Evolutionary conservation across 2,329 filamentous ascomycete genomes (phyloP).

Genomic region (Didymellaceae sp.): DNA sequence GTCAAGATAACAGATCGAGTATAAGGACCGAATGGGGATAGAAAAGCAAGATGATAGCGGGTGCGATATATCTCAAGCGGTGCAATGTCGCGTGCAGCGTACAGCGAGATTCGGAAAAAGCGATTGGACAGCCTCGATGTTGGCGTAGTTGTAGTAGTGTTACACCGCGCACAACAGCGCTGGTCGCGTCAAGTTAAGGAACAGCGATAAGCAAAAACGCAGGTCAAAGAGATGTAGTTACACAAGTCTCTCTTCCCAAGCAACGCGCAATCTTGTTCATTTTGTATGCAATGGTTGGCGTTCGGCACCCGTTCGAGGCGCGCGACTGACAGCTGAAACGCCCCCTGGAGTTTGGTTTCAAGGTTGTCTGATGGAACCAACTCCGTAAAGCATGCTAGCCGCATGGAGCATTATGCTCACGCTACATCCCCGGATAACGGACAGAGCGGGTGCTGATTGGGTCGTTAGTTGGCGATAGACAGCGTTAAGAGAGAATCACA

Average conservation of each 20-base stretch:
- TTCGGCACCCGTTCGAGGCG: conserved; percentile 17
- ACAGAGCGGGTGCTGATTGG: conserved; percentile 4
- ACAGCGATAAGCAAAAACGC: conserved; percentile 6
- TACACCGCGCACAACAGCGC: conserved; percentile 10
- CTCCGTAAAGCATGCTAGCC: conserved; percentile 8
- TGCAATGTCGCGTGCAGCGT: conserved; percentile 18
- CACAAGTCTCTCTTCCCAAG: conserved; percentile 6
- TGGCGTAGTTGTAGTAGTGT: conserved; percentile 10
- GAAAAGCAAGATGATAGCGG: conserved; percentile 6
- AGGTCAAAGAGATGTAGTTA: conserved; percentile 4
- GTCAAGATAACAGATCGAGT: not conserved
- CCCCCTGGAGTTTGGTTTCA: conserved; percentile 14
- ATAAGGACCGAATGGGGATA: not conserved
- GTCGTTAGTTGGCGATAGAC: not conserved
- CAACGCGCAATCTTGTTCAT: conserved; percentile 11
- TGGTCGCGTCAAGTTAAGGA: conserved; percentile 10
- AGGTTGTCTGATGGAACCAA: conserved; percentile 11
- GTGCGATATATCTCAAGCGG: conserved; percentile 8
- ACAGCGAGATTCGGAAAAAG: conserved; percentile 10
- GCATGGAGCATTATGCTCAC: conserved; percentile 6
- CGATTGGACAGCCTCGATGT: conserved; percentile 11
- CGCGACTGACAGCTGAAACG: conserved; percentile 19
- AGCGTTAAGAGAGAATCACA: conserved; percentile 11
- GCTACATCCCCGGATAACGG: conserved; percentile 4
- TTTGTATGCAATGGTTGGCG: conserved; percentile 14